Evolutionary conservation across 1,139 yeast species (phyloP), one percentile per base, ranked within the genome.

Genomic region (Candida mesenterica): DNA sequence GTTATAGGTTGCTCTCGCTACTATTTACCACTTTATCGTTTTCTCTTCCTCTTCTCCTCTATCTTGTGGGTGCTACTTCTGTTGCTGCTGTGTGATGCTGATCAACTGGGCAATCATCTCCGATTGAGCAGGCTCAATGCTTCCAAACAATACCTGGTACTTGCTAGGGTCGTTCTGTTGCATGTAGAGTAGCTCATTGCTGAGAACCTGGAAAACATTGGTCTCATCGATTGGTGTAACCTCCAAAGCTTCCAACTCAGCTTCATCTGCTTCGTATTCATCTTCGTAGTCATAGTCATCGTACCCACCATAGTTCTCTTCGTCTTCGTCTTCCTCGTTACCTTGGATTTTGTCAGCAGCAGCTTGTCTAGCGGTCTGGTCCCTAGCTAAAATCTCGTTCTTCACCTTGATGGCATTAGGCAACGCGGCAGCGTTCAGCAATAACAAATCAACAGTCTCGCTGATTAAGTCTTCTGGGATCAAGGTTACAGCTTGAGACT

Each of bases 211-310:
- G 48, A 68, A 66, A 4, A 69, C 77, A 45, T 77, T 74, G 26
- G 74, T 46, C 15, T 54, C 46, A 49, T 76, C 80, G 36, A 77
- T 59, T 9, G 79, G 77, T 2, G 79, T 74, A 40, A 67, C 72
- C 44, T 69, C 75, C 57, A 71, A 59, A 20, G 79, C 72, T 44
- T 75, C 81, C 42, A 73, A 66, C 40, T 74, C 75, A 9, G 79
- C 81, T 37, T 71, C 76, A 34, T 72, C 77, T 14, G 65, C 69
- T 41, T 67, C 76, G 25, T 61, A 63, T 22, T 69, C 75, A 15
- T 67, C 76, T 5, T 60, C 52, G 30, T 52, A 64, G 30, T 55
- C 61, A 24, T 53, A 60, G 14, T 57, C 65, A 7, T 50, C 58
- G 28, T 41, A 49, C 9, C 44, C 56, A 15, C 55, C 70, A 15